Conservation (phyloP, 2,329 filamentous ascomycete genomes). For the Neobulgaria alba region DNA sequence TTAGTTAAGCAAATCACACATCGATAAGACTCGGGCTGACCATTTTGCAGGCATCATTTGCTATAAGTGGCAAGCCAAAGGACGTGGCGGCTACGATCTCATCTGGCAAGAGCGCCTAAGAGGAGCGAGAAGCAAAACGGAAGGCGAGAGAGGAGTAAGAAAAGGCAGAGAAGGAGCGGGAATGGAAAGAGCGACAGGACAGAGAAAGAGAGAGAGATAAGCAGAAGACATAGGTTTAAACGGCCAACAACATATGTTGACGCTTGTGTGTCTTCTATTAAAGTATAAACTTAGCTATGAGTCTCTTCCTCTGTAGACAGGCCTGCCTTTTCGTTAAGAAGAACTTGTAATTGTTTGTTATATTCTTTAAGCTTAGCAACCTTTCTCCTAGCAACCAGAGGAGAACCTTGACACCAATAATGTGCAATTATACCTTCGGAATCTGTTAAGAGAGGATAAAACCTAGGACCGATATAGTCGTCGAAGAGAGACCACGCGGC, state of each 20-base stretch:
- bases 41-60: slow-evolving; percentile 15
- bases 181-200: slow-evolving; percentile 13
- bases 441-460: slow-evolving; percentile 14
- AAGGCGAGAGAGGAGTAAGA: slow-evolving; percentile 12
- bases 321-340: slow-evolving; percentile 11
- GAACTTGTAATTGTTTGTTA: slow-evolving; percentile 10
- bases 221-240: slow-evolving; percentile 7
- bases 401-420: slow-evolving; percentile 18
- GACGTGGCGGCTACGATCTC: slow-evolving; percentile 15
- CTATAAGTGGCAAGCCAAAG: slow-evolving; percentile 13
- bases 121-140: slow-evolving; percentile 12
- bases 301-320: slow-evolving; percentile 8
- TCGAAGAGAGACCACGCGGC: slow-evolving; percentile 19
- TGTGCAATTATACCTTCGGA: slow-evolving; percentile 18
- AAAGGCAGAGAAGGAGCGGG: slow-evolving; percentile 10
- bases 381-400: slow-evolving; percentile 13
- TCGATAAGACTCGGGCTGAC: slow-evolving; percentile 8
- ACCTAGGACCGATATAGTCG: slow-evolving; percentile 22
- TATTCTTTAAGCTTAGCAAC: slow-evolving; percentile 11
- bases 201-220: slow-evolving; percentile 13
- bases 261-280: slow-evolving; percentile 4
- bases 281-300: slow-evolving; percentile 5
- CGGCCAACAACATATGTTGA: slow-evolving; percentile 7
- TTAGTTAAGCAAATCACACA: slow-evolving; percentile 6
- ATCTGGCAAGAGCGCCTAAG: slow-evolving; percentile 14